Conservation (phyloP, 345 rosid genomes). For the Gossypium sturtianum region DNA sequence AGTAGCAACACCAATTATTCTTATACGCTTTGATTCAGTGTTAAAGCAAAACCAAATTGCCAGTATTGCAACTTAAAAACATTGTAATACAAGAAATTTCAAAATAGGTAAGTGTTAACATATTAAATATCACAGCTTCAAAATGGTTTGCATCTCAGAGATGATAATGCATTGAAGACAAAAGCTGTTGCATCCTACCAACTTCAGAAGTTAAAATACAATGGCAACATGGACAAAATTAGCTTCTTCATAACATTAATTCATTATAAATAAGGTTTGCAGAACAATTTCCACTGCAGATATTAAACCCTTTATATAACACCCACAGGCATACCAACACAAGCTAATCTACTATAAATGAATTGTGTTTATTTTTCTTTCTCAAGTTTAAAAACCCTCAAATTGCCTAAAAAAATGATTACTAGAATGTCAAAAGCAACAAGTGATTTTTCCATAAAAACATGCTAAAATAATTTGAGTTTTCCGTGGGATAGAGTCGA, state of each 20-base stretch:
- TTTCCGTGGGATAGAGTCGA: constrained; percentile 45
- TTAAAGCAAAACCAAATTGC: no score
- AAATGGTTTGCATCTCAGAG: no score
- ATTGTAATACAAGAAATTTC: no score
- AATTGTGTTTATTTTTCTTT: neutral
- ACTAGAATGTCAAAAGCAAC: neutral
- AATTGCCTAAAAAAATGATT: neutral
- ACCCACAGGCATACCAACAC: neutral
- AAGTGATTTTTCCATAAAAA: neutral
- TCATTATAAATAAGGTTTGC: neutral
- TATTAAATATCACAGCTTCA: no score
- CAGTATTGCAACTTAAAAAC: no score
- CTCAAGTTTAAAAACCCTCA: neutral
- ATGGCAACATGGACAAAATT: neutral
- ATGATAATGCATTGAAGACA: no score
- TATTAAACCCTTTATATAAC: neutral
- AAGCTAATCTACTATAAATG: neutral
- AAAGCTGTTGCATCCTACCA: no score
- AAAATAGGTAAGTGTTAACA: no score
- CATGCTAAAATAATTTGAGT: constrained; percentile 43
- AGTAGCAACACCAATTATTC: no score
- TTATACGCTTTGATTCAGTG: no score
- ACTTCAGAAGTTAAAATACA: no score
- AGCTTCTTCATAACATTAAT: neutral
- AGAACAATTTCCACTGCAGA: neutral